Base-by-base conservation (phyloP, 345 rosid species). In the Gynandropsis gynandra region DNA sequence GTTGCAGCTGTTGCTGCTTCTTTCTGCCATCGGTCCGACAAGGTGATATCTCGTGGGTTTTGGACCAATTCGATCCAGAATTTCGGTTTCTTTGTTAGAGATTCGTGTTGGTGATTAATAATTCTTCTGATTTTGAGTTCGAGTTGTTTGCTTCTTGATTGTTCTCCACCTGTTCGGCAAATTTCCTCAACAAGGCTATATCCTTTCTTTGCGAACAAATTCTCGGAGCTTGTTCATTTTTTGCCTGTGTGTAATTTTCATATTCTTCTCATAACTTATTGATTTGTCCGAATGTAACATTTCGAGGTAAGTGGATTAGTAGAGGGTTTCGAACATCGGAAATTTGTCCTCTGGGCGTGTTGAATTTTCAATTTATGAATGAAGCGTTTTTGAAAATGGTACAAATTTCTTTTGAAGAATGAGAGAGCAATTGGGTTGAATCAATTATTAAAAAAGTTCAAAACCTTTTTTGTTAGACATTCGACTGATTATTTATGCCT, bases 81-180 rank as follows among this genome's bases (percentile, higher is more conserved):
- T 16, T 12, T 1, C n/a, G n/a, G 40, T 7, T 42, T 47, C 29
- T 17, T 9, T 20, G 10, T 0, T 16, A 9, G 19, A 45, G 32
- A 44, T 51, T 52, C 38, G 32, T 31, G 18, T 37, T 13, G 43
- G 18, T 16, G n/a, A 5, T 15, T 0, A 4, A 58, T 6, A 6
- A 29, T 46, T 0, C 43, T 4, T 41, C 45, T 45, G 21, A 33
- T 0, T 32, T 44, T 16, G 5, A n/a, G 5, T 12, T 6, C 0
- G 1, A 27, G 0, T 27, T 38, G n/a, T 16, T 2, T 11, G 49
- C 29, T 17, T 16, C 19, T 34, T 3, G 58, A 18, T 20, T 45
- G 59, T 15, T 19, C 59, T 57, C 54, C 38, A 51, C 19, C 19
- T 58, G 64, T 9, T 65, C 69, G 64, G 39, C 42, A 53, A 14